Percentiles rank a stretch among this genome's conserved stretches.
These are phyloP conservation scores for Tribonema minus DNA, from an alignment of 108 stramenopile species.

Conservation along the genomic window DNA sequence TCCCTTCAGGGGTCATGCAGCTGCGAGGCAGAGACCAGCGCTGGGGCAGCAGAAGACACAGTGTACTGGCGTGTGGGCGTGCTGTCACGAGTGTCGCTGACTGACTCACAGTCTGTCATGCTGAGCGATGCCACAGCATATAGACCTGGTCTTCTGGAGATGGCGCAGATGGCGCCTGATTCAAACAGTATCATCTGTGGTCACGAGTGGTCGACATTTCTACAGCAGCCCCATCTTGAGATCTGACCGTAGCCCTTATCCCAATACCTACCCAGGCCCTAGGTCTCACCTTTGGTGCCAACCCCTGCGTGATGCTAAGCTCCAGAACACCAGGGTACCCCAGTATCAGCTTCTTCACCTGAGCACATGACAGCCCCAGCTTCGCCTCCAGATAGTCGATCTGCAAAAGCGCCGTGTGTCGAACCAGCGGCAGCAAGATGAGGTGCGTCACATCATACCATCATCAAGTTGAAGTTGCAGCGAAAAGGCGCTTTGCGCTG, in stretches of 20 bases:
- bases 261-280: too few relatives aligned
- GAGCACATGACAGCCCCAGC: not conserved
- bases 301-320: not conserved
- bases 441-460: too few relatives aligned
- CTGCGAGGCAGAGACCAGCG: not conserved
- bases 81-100: not conserved
- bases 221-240: too few relatives aligned
- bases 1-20: not conserved
- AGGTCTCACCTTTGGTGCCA: not conserved
- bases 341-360: not conserved
- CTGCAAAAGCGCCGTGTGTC: not conserved
- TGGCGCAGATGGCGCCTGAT: not conserved
- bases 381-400: not conserved
- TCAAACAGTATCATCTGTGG: not conserved
- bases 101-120: not conserved
- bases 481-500: too few relatives aligned
- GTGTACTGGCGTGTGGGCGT: not conserved
- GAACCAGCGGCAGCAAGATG: not conserved
- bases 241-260: too few relatives aligned
- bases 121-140: not conserved
- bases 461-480: too few relatives aligned
- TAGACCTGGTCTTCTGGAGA: not conserved
- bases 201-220: too few relatives aligned
- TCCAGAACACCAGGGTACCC: not conserved
- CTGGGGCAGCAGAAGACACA: not conserved